Base-by-base conservation (phyloP, 306 rosid genomes). In the Begonia peltatifolia region DNA sequence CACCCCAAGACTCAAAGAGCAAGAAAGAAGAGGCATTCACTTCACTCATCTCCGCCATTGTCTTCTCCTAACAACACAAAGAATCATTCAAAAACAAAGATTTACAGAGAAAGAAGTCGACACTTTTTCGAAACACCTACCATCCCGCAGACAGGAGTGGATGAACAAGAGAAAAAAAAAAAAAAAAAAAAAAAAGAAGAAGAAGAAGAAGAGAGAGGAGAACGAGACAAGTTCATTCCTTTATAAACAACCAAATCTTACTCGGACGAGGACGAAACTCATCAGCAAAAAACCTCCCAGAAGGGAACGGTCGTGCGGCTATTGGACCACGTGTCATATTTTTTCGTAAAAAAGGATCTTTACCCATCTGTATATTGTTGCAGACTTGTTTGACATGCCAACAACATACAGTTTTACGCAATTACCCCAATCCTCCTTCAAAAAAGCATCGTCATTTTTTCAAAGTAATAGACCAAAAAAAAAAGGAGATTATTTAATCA, bases 1-100 rank as follows among this genome's bases (percentile, higher is more conserved):
- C 99, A 3, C 94, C 99, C 1, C 71, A 66, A 1, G 77, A 94
- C 72, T 90, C 99, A 42, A 83, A 71, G 16, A 62, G 74, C 35
- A 76, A 57, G 71, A 63, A 71, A 12, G 72, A 66, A 50, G 87
- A 79, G 2, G 73, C 62, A 42, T 80, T 81, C 46, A 53, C 15
- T 53, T 16, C 11, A 14, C 47, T 43, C 13, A 47, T 47, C 44
- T 64, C 42, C 51, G 65, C 70, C 80, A 64, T 73, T 12, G 17
- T 22, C 22, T 13, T n/a, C 23, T 25, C 50, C 23, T 12, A 5
- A 16, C 41, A 41, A 20, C 48, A 48, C 22, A 47, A 44, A 20
- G 59, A 17, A 44, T 11, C 53, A 50, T 12, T 46, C 51, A 48
- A 55, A 48, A 15, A 44, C 14, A 44, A 44, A 10, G 6, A 44